phyloP scores from a whole-genome alignment of 176 grass and related monocot species.

The Oryza longistaminata region DNA sequence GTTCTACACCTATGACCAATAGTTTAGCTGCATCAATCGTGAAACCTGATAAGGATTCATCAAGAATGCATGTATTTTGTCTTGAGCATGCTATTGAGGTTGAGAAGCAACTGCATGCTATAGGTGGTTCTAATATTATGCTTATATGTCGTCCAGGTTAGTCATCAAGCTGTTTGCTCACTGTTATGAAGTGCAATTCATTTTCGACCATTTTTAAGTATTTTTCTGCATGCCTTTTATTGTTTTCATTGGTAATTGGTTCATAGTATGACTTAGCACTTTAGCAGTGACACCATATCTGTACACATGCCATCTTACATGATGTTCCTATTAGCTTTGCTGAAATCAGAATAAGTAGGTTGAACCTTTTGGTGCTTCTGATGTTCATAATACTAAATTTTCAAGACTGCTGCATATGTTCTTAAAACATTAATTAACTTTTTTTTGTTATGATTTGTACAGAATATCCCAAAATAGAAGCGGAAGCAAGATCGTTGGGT shows the following conservation, averaged over 20 bases:
- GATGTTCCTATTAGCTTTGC: constrained; percentile 11
- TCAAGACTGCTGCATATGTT: neutral
- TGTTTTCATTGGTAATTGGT: neutral
- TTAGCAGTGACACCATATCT: neutral
- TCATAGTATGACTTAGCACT: neutral
- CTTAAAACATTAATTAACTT: constrained; percentile 32
- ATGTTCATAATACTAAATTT: constrained; percentile 16
- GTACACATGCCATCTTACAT: neutral
- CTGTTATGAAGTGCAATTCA: constrained; percentile 7
- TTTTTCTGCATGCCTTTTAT: neutral
- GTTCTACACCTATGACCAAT: constrained; percentile 19
- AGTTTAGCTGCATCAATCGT: constrained; percentile 33
- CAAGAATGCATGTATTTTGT: constrained; percentile 97
- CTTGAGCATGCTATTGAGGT: constrained; percentile 92
- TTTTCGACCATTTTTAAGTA: neutral
- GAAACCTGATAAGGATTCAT: constrained; percentile 86
- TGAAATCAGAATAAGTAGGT: constrained; percentile 27
- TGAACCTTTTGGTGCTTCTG: constrained; percentile 18
- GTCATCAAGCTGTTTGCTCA: constrained; percentile 21
- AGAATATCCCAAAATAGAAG: constrained; percentile 95
- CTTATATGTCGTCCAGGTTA: constrained; percentile 89
- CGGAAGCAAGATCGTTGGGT: constrained; percentile 72
- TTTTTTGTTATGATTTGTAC: constrained; percentile 47
- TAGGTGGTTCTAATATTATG: constrained; percentile 77
- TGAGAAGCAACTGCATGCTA: constrained; percentile 68